phyloP scores from a whole-genome alignment of 2,329 filamentous ascomycete genomes.

The Didymella arachidicola region DNA sequence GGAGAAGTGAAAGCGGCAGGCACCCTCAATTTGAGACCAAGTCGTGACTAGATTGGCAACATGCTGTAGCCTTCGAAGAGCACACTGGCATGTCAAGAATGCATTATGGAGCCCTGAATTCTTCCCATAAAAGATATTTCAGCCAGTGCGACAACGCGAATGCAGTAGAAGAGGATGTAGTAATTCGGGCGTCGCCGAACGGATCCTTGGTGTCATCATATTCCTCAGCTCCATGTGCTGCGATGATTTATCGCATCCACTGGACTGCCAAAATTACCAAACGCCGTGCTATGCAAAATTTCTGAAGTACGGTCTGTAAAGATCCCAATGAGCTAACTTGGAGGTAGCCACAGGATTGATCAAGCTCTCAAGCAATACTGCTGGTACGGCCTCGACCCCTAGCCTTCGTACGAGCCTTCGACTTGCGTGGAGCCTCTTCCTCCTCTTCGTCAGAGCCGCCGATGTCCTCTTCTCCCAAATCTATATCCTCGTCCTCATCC shows the following conservation, averaged over 20 bases:
- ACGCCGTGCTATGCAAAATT: constrained; percentile 29
- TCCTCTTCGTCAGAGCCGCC: constrained; percentile 34
- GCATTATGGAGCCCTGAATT: too few species aligned
- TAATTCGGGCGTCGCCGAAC: not conserved
- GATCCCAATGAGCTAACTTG: not conserved
- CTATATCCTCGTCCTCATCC: constrained; percentile 30
- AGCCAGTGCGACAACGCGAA: not conserved
- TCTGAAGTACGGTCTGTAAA: not conserved
- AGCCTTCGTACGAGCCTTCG: constrained; percentile 28
- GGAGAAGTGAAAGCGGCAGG: constrained; percentile 1
- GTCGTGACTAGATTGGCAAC: not conserved
- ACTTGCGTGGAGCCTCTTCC: constrained; percentile 31
- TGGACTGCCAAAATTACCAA: constrained; percentile 4
- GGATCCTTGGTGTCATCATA: not conserved
- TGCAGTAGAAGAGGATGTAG: not conserved
- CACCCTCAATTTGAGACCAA: not conserved
- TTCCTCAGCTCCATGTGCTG: not conserved
- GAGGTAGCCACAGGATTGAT: not conserved
- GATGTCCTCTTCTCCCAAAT: constrained; percentile 38
- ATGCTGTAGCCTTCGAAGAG: not conserved
- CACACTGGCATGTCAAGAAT: not conserved
- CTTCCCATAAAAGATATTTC: too few species aligned
- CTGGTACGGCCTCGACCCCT: constrained; percentile 30
- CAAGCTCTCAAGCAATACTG: constrained; percentile 17
- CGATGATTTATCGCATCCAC: not conserved